A percentile compares a stretch with the other conserved stretches of the same genome.
phyloP scores from a whole-genome alignment of 306 rosid genomes.

The Trichosanthes cucumerina region DNA sequence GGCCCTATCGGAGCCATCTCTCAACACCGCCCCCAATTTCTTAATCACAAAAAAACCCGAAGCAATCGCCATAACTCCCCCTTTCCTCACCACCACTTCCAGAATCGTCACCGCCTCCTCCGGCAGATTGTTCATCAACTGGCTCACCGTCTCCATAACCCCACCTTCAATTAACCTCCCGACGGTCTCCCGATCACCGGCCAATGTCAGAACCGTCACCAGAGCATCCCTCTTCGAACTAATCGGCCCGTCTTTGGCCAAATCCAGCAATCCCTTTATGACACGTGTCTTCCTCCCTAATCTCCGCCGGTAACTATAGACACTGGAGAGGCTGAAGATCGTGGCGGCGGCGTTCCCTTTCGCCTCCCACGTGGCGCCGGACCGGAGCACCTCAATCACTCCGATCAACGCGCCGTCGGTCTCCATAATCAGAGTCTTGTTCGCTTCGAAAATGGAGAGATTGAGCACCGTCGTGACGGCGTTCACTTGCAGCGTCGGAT shows the following conservation, averaged over 20 bases:
- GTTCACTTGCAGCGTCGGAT: slow-evolving; percentile 59
- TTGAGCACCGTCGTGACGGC: slow-evolving; percentile 80
- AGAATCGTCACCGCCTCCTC: slow-evolving; percentile 73
- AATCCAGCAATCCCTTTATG: slow-evolving; percentile 45
- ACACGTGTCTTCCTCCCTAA: slow-evolving; percentile 68
- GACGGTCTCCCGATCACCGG: slow-evolving; percentile 60
- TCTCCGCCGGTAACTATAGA: slow-evolving; percentile 31
- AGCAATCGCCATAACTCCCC: slow-evolving; percentile 57
- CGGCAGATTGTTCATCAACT: slow-evolving; percentile 37
- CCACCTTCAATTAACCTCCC: slow-evolving; percentile 54
- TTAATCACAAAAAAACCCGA: slow-evolving; percentile 42
- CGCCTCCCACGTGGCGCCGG: slow-evolving; percentile 86
- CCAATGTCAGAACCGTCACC: slow-evolving; percentile 62
- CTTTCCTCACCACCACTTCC: slow-evolving; percentile 72
- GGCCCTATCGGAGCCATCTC: slow-evolving; percentile 70
- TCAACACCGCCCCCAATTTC: slow-evolving; percentile 39
- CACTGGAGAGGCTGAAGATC: slow-evolving; percentile 55
- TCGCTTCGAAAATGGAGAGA: slow-evolving; percentile 61
- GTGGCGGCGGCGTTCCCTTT: slow-evolving; percentile 90
- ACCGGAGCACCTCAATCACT: slow-evolving; percentile 45
- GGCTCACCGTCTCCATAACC: slow-evolving; percentile 40
- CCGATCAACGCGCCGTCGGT: slow-evolving; percentile 67
- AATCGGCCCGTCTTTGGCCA: slow-evolving; percentile 52
- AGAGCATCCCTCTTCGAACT: slow-evolving; percentile 52
- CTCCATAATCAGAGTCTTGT: slow-evolving; percentile 63